phyloP scores from a whole-genome alignment of 352 stramenopile genomes.

The Phytophthora kernoviae region DNA sequence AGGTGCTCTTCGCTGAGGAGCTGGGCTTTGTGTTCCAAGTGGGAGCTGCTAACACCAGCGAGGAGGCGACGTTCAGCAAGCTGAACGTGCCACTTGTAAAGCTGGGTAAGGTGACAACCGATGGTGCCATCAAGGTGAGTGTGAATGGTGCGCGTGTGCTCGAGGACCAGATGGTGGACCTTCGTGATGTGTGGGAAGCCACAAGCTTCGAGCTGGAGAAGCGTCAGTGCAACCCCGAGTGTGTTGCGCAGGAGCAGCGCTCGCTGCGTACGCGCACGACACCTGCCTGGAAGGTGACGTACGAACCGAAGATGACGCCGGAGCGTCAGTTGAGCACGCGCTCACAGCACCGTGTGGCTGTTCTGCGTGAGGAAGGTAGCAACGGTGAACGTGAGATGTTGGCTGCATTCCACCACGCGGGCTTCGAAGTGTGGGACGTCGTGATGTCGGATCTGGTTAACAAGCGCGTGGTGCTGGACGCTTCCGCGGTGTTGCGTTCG shows the following conservation, averaged over 20 bases:
- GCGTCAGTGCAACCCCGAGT: constrained; percentile 96
- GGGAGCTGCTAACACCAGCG: constrained; percentile 49
- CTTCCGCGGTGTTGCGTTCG: constrained; percentile 98
- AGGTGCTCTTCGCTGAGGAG: constrained; percentile 97
- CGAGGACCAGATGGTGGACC: constrained; percentile 73
- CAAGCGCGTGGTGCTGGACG: constrained; percentile 91
- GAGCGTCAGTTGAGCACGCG: constrained; percentile 81
- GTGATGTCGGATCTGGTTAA: constrained; percentile 96
- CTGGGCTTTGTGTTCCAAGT: constrained; percentile 98
- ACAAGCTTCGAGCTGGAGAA: constrained; percentile 99
- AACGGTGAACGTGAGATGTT: constrained; percentile 99
- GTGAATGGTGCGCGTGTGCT: constrained; percentile 85
- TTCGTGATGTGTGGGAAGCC: constrained; percentile 98
- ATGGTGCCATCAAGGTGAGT: constrained; percentile 90
- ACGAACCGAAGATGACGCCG: constrained; percentile 80
- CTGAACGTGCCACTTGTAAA: constrained; percentile 85
- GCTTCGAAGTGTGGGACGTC: constrained; percentile 99
- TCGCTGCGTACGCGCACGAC: constrained; percentile 85
- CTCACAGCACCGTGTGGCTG: constrained; percentile 93
- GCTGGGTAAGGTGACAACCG: constrained; percentile 90
- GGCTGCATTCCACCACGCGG: constrained; percentile 95
- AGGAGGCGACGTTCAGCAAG: constrained; percentile 86
- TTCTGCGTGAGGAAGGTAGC: constrained; percentile 98
- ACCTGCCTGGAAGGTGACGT: constrained; percentile 93
- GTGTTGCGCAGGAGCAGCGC: constrained; percentile 94